These are phyloP conservation scores for Mycena citricolor DNA, from an alignment of 1,284 basidiomycete species.

Conservation along the genomic window DNA sequence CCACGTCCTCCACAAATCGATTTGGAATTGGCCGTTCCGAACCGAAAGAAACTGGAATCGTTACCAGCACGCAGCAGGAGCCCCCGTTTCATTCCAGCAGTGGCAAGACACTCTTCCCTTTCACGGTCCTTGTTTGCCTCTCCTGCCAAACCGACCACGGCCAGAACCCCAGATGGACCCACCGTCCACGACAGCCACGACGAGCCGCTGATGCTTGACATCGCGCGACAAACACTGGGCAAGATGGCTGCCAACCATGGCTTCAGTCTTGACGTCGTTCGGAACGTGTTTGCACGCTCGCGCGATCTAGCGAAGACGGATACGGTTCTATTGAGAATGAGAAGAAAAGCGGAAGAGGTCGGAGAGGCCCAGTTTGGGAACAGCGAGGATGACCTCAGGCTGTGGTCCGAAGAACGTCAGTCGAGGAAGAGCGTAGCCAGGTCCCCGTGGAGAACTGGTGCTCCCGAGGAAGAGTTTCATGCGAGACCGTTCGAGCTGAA, in stretches of 20 bases:
- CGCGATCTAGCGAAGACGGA: slow-evolving; percentile 11
- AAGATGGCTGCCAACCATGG: slow-evolving; percentile 17
- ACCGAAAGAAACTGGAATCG: too few species aligned
- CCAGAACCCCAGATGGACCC: too few species aligned
- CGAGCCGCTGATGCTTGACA: too few species aligned
- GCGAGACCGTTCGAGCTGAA: slow-evolving; percentile 12
- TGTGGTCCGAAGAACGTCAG: background rate
- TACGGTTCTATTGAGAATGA: slow-evolving; percentile 10
- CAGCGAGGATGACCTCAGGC: background rate
- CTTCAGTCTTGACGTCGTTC: slow-evolving; percentile 13
- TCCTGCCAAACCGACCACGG: too few species aligned
- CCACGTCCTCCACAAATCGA: too few species aligned
- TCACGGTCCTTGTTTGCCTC: too few species aligned
- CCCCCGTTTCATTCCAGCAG: too few species aligned
- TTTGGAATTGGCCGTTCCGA: too few species aligned
- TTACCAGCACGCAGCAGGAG: too few species aligned
- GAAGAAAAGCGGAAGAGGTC: slow-evolving; percentile 9
- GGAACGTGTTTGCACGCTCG: slow-evolving; percentile 6
- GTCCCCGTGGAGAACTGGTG: background rate
- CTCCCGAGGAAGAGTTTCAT: slow-evolving; percentile 12
- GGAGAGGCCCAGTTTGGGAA: slow-evolving; percentile 4
- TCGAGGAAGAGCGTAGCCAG: background rate
- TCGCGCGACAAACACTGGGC: slow-evolving; percentile 1
- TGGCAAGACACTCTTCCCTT: too few species aligned
- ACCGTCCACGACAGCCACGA: too few species aligned